These are phyloP conservation scores for Chimonanthus praecox DNA, from an alignment of 164 flowering plant species.

Conservation along the genomic window DNA sequence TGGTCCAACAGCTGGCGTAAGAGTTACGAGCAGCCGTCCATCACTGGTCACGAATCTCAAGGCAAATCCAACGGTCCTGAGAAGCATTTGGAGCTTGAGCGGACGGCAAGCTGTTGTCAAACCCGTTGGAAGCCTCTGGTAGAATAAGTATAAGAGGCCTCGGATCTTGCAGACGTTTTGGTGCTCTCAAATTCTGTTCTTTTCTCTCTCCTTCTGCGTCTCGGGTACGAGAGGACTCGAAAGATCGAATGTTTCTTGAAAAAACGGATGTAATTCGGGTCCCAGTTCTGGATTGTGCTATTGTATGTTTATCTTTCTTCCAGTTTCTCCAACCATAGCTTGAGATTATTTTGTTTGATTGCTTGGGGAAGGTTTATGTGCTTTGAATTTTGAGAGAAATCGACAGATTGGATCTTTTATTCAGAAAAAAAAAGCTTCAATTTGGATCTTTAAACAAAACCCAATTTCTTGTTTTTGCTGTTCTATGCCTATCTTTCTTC, in stretches of 20 bases:
- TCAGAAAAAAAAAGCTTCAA: background rate
- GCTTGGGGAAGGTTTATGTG: too few relatives aligned
- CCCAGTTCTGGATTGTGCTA: background rate
- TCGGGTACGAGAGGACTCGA: background rate
- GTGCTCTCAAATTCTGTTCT: background rate
- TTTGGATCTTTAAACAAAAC: background rate
- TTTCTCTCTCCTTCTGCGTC: background rate
- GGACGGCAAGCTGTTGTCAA: background rate
- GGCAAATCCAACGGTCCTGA: background rate
- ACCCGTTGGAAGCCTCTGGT: background rate
- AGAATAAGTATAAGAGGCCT: background rate
- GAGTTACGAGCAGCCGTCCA: background rate
- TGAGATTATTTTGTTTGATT: background rate
- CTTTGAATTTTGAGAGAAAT: too few relatives aligned
- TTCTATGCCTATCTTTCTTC: background rate
- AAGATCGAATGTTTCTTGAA: background rate
- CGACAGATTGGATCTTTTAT: too few relatives aligned
- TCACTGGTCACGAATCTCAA: background rate
- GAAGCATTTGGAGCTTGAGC: background rate
- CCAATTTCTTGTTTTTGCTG: background rate
- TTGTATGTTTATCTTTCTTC: background rate
- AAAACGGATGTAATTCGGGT: background rate
- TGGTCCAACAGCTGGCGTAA: background rate
- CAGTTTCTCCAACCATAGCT: background rate
- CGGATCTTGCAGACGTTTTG: background rate